Evolutionary conservation across 1,284 basidiomycete species (phyloP).

Genomic region (Schizophyllum amplum): DNA sequence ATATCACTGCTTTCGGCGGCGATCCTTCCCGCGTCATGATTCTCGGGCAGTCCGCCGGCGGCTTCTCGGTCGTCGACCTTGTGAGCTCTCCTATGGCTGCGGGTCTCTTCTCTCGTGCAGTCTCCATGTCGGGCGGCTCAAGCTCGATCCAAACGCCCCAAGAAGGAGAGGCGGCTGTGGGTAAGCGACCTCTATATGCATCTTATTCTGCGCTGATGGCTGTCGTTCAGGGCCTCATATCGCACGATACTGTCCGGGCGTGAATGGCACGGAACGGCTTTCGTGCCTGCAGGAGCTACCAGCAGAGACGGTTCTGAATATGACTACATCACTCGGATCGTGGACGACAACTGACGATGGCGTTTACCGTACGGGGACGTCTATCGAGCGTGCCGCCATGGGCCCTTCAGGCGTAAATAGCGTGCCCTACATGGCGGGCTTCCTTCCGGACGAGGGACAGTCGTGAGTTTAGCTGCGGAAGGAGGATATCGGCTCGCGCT

Average conservation of each 20-base stretch:
- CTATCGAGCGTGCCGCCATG: constrained; percentile 10
- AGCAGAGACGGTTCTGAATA: constrained; percentile 12
- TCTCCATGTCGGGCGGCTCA: constrained; percentile 8
- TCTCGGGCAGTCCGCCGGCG: constrained; percentile 33
- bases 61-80: constrained; percentile 20
- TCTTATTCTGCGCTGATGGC: neutral
- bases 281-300: constrained; percentile 15
- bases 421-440: constrained; percentile 14
- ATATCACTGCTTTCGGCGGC: constrained; percentile 26
- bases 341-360: constrained; percentile 14
- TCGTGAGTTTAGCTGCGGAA: constrained; percentile 8
- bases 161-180: constrained; percentile 3
- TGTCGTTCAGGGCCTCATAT: constrained; percentile 8
- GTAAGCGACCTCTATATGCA: constrained; percentile 1
- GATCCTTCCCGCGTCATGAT: constrained; percentile 24
- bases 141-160: constrained; percentile 3
- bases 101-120: constrained; percentile 10
- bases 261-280: constrained; percentile 10
- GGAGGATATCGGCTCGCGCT: neutral
- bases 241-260: constrained; percentile 9
- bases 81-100: constrained; percentile 8
- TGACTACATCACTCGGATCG: constrained; percentile 8
- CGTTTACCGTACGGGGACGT: constrained; percentile 9
- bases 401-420: constrained; percentile 12
- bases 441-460: constrained; percentile 17